Evolutionary conservation across 2,329 filamentous ascomycete species (phyloP).

Genomic region (Rosellinia necatrix): DNA sequence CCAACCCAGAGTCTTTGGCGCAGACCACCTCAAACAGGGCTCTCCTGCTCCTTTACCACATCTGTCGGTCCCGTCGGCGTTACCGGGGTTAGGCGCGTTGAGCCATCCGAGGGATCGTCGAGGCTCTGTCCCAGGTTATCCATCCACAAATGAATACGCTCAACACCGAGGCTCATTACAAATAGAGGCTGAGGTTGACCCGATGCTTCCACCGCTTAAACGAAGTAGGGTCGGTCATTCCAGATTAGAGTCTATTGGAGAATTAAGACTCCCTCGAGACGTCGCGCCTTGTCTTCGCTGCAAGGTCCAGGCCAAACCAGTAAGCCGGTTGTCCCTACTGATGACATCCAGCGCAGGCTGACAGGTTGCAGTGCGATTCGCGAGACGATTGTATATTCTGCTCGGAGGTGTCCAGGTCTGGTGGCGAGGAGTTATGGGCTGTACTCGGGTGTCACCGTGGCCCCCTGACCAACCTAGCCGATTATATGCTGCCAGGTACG

Average conservation of each 20-base stretch:
- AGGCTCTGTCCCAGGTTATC: conserved; percentile 45
- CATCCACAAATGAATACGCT: conserved; percentile 48
- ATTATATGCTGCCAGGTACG: conserved; percentile 56
- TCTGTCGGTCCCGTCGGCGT: conserved; percentile 40
- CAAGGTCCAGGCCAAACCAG: conserved; percentile 51
- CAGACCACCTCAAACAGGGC: conserved; percentile 43
- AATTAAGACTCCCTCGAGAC: conserved; percentile 56
- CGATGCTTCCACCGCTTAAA: conserved; percentile 60
- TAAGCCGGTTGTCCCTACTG: conserved; percentile 40
- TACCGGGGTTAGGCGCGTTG: conserved; percentile 44
- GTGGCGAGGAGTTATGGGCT: conserved; percentile 52
- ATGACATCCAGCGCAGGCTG: conserved; percentile 22
- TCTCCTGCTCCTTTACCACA: conserved; percentile 50
- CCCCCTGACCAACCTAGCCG: conserved; percentile 51
- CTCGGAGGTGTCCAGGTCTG: conserved; percentile 43
- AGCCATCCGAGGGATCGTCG: conserved; percentile 47
- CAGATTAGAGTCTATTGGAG: conserved; percentile 61
- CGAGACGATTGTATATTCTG: conserved; percentile 56
- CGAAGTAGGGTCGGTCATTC: conserved; percentile 57
- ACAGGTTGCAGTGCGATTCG: conserved; percentile 54
- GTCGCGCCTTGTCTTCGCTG: conserved; percentile 57
- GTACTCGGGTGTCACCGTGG: conserved; percentile 57
- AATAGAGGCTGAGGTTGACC: conserved; percentile 54
- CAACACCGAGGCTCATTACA: conserved; percentile 47
- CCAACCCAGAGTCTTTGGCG: conserved; percentile 38